Percentiles rank a stretch among this genome's conserved stretches.
These are phyloP conservation scores for Auriscalpium orientale DNA, from an alignment of 768 basidiomycete species.

Conservation along the genomic window DNA sequence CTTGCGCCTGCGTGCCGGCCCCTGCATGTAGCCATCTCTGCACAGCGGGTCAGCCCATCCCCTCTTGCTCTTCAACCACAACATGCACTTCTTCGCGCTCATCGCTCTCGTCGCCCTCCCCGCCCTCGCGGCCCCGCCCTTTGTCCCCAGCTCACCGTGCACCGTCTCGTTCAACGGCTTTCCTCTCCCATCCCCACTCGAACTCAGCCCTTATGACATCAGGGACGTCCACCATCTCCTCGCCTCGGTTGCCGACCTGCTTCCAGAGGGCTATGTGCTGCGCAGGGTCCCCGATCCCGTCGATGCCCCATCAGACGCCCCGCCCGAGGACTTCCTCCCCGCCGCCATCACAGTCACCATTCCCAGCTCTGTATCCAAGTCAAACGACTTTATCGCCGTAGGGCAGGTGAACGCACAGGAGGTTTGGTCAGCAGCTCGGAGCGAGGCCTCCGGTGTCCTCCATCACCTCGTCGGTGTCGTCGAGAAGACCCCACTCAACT, in stretches of 20 bases:
- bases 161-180: conserved; percentile 3
- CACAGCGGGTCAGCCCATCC: background rate
- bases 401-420: conserved; percentile 3
- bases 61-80: background rate
- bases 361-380: background rate
- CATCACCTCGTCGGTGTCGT: background rate
- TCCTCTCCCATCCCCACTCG: background rate
- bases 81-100: background rate
- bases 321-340: background rate
- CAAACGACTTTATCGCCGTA: background rate
- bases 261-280: background rate
- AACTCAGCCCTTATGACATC: background rate
- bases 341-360: conserved; percentile 4
- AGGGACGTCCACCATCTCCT: background rate
- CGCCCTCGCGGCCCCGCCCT: background rate
- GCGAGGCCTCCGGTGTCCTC: background rate
- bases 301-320: background rate
- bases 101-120: background rate
- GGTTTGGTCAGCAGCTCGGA: background rate
- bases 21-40: background rate
- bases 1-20: background rate
- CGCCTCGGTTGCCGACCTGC: background rate
- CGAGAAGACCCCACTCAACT: conserved; percentile 1
- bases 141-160: background rate
- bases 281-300: background rate